These are phyloP conservation scores for Aspergillus kassunensis DNA, from an alignment of 495 filamentous ascomycete species.

Conservation along the genomic window DNA sequence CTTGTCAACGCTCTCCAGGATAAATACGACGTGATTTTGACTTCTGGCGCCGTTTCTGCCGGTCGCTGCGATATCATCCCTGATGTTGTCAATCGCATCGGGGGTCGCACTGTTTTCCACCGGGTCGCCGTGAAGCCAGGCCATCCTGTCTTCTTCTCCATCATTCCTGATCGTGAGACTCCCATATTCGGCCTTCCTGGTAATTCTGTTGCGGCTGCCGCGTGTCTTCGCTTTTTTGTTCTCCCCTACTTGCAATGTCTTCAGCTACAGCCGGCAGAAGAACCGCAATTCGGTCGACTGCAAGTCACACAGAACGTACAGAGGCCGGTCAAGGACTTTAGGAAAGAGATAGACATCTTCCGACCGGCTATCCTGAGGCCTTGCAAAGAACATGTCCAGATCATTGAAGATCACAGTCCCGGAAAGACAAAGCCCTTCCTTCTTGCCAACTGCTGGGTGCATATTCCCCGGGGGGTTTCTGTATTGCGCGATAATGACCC, in stretches of 20 bases:
- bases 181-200: slow-evolving; percentile 18
- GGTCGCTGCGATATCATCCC: slow-evolving; percentile 16
- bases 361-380: slow-evolving; percentile 3
- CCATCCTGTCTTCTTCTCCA: slow-evolving; percentile 14
- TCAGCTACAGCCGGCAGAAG: not conserved
- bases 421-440: slow-evolving; percentile 18
- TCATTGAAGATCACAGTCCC: slow-evolving; percentile 12
- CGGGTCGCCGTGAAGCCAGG: slow-evolving; percentile 15
- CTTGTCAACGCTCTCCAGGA: not conserved
- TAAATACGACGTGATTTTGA: slow-evolving; percentile 14
- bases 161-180: not conserved
- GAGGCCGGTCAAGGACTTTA: not conserved
- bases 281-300: not conserved
- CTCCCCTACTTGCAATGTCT: slow-evolving; percentile 6
- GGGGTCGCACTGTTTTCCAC: slow-evolving; percentile 11
- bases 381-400: not conserved
- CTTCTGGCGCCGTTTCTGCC: slow-evolving; percentile 13
- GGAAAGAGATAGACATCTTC: slow-evolving; percentile 12
- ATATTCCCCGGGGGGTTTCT: slow-evolving; percentile 6
- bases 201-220: slow-evolving; percentile 15
- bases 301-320: not conserved
- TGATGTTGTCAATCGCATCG: slow-evolving; percentile 3
- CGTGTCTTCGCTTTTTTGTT: slow-evolving; percentile 15
- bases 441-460: slow-evolving; percentile 16
- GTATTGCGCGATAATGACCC: not conserved